Evolutionary conservation across 495 filamentous ascomycete genomes (phyloP).

Genomic region (Parachaetomium inaequale): DNA sequence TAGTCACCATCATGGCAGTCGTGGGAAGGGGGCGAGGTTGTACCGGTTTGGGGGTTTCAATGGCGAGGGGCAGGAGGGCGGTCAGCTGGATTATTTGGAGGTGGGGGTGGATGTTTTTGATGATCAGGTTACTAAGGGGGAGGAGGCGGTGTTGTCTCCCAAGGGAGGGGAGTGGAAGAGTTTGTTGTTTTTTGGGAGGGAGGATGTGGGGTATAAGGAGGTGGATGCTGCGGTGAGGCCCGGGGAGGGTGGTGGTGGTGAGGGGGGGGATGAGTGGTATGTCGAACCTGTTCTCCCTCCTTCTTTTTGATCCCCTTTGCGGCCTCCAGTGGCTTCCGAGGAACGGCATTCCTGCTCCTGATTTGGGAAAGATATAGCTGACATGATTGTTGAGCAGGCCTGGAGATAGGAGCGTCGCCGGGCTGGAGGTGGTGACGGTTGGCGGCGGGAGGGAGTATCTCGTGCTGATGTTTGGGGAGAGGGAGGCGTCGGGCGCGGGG

Average conservation of each 20-base stretch:
- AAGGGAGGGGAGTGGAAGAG: slow-evolving; percentile 42
- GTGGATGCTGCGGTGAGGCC: slow-evolving; percentile 25
- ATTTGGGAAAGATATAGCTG: too few relatives aligned
- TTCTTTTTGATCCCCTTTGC: too few relatives aligned
- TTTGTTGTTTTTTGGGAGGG: slow-evolving; percentile 24
- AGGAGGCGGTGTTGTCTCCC: slow-evolving; percentile 26
- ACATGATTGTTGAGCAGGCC: slow-evolving; percentile 43
- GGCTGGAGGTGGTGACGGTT: slow-evolving; percentile 47
- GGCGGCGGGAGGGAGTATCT: slow-evolving; percentile 56
- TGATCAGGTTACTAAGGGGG: slow-evolving; percentile 42
- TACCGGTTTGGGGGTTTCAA: slow-evolving; percentile 75
- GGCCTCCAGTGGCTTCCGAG: too few relatives aligned
- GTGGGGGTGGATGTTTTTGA: slow-evolving; percentile 44
- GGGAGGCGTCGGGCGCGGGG: slow-evolving; percentile 55
- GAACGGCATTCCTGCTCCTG: too few relatives aligned
- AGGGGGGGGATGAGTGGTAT: too few relatives aligned
- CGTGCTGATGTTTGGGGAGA: slow-evolving; percentile 66
- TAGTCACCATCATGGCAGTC: slow-evolving; percentile 21
- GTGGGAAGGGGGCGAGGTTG: slow-evolving; percentile 47
- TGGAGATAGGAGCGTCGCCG: slow-evolving; percentile 40
- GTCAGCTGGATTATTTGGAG: slow-evolving; percentile 59
- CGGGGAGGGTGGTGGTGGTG: too few relatives aligned
- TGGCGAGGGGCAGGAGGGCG: slow-evolving; percentile 61
- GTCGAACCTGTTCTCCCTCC: too few relatives aligned
- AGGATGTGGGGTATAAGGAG: slow-evolving; percentile 32